Conservation (phyloP, 176 grass and related monocot species). For the Pontederia paniculata region DNA sequence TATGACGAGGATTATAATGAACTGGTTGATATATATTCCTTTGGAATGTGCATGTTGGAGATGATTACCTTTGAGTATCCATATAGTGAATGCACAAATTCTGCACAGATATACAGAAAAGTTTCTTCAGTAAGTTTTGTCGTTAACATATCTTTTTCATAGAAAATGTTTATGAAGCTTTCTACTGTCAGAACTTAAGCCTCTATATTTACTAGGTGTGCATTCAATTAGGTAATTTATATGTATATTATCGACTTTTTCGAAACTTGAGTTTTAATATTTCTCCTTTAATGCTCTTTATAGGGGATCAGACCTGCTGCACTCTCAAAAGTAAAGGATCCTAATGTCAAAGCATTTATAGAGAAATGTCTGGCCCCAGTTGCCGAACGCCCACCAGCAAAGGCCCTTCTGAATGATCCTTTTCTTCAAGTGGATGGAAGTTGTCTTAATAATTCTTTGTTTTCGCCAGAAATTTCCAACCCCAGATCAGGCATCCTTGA, state of each 20-base stretch:
- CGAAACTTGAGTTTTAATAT: too few relatives aligned
- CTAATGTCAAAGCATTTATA: slow-evolving; percentile 38
- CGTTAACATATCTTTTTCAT: background rate
- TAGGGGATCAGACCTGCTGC: slow-evolving; percentile 41
- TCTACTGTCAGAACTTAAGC: too few relatives aligned
- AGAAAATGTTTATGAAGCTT: background rate
- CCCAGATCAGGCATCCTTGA: too few relatives aligned
- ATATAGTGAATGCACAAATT: slow-evolving; percentile 38
- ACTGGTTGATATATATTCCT: slow-evolving; percentile 52
- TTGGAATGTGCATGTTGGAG: slow-evolving; percentile 58
- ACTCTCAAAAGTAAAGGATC: slow-evolving; percentile 35
- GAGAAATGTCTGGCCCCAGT: slow-evolving; percentile 36
- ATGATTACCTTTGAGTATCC: slow-evolving; percentile 52
- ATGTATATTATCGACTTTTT: too few relatives aligned
- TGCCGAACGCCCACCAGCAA: slow-evolving; percentile 15
- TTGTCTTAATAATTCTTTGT: too few relatives aligned
- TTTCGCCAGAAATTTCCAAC: too few relatives aligned
- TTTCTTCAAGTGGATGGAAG: slow-evolving; percentile 6
- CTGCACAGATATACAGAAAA: slow-evolving; percentile 39
- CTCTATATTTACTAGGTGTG: too few relatives aligned
- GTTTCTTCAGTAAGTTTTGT: slow-evolving; percentile 31
- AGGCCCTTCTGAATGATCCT: slow-evolving; percentile 27
- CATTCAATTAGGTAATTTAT: too few relatives aligned
- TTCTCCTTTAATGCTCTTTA: background rate
- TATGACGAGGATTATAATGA: slow-evolving; percentile 38